Evolutionary conservation across 2,329 filamentous ascomycete species (phyloP).

Genomic region (Myrmaecium sp.): DNA sequence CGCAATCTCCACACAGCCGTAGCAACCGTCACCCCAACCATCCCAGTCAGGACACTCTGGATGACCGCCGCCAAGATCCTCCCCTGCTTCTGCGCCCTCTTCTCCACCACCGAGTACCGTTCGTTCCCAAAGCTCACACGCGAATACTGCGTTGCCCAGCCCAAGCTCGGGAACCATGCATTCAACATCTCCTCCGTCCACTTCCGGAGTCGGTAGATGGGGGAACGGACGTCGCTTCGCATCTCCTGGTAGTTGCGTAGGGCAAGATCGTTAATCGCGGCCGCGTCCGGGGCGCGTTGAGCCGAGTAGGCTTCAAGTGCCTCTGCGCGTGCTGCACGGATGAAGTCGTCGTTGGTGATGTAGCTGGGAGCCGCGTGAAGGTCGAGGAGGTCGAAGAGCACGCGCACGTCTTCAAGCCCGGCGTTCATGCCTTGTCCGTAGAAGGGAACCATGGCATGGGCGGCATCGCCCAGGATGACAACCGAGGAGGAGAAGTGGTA

Average conservation of each 20-base stretch:
- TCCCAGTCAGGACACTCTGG: constrained; percentile 29
- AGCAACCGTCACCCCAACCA: constrained; percentile 19
- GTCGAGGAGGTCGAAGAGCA: constrained; percentile 72
- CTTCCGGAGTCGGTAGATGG: constrained; percentile 66
- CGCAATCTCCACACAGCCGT: constrained; percentile 12
- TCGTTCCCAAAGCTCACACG: constrained; percentile 89
- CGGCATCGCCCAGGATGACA: constrained; percentile 82
- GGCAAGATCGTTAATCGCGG: constrained; percentile 84
- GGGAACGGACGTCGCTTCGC: constrained; percentile 67
- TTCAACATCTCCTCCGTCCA: constrained; percentile 71
- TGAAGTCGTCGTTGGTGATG: constrained; percentile 28
- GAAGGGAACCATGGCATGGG: constrained; percentile 96
- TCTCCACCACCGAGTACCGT: constrained; percentile 68
- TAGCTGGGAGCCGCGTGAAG: constrained; percentile 31
- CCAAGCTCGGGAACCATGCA: constrained; percentile 55
- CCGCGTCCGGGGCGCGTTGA: constrained; percentile 58
- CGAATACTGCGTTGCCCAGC: constrained; percentile 86
- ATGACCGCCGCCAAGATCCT: constrained; percentile 14
- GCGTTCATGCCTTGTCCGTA: constrained; percentile 98
- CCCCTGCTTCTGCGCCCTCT: constrained; percentile 52
- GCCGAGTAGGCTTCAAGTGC: constrained; percentile 60
- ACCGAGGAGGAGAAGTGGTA: constrained; percentile 64
- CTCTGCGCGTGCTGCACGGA: constrained; percentile 13
- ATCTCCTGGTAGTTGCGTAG: constrained; percentile 89
- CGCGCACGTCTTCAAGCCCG: constrained; percentile 80